phyloP scores from a whole-genome alignment of 495 filamentous ascomycete genomes.

The Penicillium atrosanguineum region DNA sequence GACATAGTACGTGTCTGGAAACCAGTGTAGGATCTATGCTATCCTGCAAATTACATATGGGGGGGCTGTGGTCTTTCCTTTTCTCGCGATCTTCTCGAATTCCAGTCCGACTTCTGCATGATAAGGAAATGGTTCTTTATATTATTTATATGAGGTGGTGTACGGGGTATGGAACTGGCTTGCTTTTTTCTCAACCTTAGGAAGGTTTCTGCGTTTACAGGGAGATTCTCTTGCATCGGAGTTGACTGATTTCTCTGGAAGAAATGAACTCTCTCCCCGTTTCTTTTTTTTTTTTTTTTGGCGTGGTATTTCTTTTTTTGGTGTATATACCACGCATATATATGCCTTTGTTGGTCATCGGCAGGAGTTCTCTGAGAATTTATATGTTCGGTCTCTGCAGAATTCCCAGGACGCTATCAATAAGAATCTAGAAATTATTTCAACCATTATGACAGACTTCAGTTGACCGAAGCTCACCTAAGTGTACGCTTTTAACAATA shows the following conservation, averaged over 20 bases:
- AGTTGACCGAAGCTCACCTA: no score
- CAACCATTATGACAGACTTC: not conserved
- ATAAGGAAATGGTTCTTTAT: conserved; percentile 11
- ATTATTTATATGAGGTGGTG: conserved; percentile 11
- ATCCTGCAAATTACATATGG: conserved; percentile 15
- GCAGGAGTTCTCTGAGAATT: not conserved
- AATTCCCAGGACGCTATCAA: not conserved
- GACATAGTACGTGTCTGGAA: conserved; percentile 8
- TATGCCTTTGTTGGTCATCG: not conserved
- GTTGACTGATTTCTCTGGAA: not conserved
- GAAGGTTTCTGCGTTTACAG: not conserved
- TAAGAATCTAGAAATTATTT: not conserved
- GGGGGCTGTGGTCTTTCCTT: not conserved
- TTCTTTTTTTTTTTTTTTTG: conserved; percentile 1
- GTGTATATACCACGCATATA: conserved; percentile 19
- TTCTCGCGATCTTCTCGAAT: conserved; percentile 5
- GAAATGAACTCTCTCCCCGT: not conserved
- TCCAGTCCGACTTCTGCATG: conserved; percentile 14
- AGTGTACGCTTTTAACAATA: not conserved
- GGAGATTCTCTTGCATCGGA: conserved; percentile 1
- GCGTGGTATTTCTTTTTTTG: conserved; percentile 4
- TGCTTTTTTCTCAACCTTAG: conserved; percentile 1
- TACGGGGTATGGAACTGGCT: conserved; percentile 11
- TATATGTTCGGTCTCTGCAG: not conserved
- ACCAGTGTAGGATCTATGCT: not conserved